Percentiles rank a stretch among this genome's conserved stretches.
These are phyloP conservation scores for Anethum foeniculum DNA, from an alignment of 140 eudicot species.

Conservation along the genomic window DNA sequence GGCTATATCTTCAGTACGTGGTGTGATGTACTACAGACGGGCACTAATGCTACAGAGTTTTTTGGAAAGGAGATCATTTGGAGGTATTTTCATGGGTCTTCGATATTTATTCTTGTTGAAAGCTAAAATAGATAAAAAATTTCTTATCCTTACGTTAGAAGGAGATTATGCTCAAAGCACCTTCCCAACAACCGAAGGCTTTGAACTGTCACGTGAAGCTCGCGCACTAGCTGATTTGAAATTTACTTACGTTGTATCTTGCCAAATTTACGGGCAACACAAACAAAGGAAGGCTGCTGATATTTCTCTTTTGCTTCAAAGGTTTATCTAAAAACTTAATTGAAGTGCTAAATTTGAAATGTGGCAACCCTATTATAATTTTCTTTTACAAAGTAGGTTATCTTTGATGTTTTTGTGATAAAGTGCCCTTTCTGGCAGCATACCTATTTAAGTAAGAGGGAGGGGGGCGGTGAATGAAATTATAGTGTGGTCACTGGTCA, in stretches of 20 bases:
- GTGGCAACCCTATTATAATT: not conserved
- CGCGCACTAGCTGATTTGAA: constrained; percentile 94
- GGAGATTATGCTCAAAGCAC: constrained; percentile 35
- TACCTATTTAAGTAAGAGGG: not conserved
- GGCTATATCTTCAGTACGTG: constrained; percentile 58
- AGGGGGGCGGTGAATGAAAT: not conserved
- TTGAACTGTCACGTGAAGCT: constrained; percentile 86
- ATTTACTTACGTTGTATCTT: constrained; percentile 89
- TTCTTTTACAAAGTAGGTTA: not conserved
- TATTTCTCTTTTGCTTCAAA: constrained; percentile 77
- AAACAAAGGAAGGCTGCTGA: constrained; percentile 89
- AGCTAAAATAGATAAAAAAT: not conserved
- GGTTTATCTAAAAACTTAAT: constrained; percentile 26
- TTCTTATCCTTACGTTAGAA: constrained; percentile 21
- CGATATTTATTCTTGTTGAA: not conserved
- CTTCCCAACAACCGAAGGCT: constrained; percentile 49
- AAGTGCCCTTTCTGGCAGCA: not conserved
- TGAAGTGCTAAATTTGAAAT: not conserved
- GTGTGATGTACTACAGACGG: constrained; percentile 98
- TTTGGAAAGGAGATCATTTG: constrained; percentile 70
- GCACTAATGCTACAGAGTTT: constrained; percentile 94
- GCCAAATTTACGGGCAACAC: constrained; percentile 99
- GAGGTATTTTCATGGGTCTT: constrained; percentile 42
- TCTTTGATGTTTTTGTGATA: not conserved
- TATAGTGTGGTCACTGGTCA: not conserved